Evolutionary conservation across 2,329 filamentous ascomycete genomes (phyloP), one percentile per base, ranked within the genome.

Genomic region (Curvularia sp.): DNA sequence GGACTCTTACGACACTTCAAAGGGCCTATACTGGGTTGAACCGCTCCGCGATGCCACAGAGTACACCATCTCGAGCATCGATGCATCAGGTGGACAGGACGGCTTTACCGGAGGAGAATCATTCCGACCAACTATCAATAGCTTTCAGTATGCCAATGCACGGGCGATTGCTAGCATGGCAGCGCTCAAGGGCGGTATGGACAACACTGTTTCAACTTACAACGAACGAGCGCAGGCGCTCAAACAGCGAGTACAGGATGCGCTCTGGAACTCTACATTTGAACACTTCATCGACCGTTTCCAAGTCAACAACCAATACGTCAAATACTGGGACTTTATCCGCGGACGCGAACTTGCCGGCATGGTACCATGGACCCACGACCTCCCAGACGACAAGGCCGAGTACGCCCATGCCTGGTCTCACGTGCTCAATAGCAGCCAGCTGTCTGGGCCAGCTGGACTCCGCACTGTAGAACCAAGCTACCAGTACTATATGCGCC

Each of bases 401-500:
- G 61, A 70, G 5, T 81, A 75, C 47, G 79, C 75, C 2, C 63
- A 74, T 18, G 75, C 78, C 0, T 79, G 76, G 77, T 64, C 64
- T 20, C 77, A 79, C 53, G 65, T 79, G 3, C 61, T 77, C 3
- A 71, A 79, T 48, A 63, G 67, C 5, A 71, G 69, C 2, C 66
- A 77, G 38, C 65, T 80, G 1, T 67, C 68, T 5, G 78, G 78
- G 0, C 49, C 67, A 4, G 71, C 73, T 31, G 79, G 79, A 9
- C 66, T 81, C 28, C 72, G 79, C 7, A 81, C 79, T 8, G 75
- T 74, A n/a, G 79, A 80, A 49, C 79, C 79, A 0, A 78, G 73
- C 41, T 81, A 79, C 56, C 62, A 81, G 58, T 80, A 80, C 59
- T 81, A 79, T 67, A 81, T 81, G 79, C 71, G 70, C 0, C 78